phyloP scores from a whole-genome alignment of 2,329 filamentous ascomycete genomes.

The Colletotrichum spinosum region DNA sequence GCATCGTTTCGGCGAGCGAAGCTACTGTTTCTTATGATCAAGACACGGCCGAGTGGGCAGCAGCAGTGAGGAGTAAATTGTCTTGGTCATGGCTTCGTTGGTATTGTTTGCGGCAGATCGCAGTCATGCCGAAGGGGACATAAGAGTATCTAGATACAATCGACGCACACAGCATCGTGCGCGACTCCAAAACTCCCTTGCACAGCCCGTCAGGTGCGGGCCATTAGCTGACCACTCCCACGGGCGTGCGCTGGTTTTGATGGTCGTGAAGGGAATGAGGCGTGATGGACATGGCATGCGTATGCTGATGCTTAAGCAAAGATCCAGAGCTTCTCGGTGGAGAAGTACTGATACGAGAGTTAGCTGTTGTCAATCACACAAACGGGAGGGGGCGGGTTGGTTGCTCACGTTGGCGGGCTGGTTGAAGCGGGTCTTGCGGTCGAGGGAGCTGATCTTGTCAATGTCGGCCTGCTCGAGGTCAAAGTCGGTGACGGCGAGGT shows the following conservation, averaged over 20 bases:
- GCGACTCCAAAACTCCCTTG: conserved; percentile 19
- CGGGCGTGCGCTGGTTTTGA: conserved; percentile 3
- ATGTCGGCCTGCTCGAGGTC: conserved; percentile 75
- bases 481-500: conserved; percentile 75
- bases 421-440: conserved; percentile 79
- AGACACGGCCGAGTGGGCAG: conserved; percentile 7
- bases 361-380: not conserved
- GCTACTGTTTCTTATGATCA: conserved; percentile 14
- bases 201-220: conserved; percentile 18
- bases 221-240: conserved; percentile 4
- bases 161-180: conserved; percentile 16
- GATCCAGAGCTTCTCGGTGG: conserved; percentile 67
- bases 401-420: conserved; percentile 76
- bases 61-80: not conserved
- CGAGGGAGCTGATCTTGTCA: conserved; percentile 72
- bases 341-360: conserved; percentile 60
- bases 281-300: conserved; percentile 12
- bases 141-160: conserved; percentile 31
- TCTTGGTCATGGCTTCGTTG: conserved; percentile 29
- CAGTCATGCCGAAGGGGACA: conserved; percentile 27
- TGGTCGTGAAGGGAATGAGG: conserved; percentile 11
- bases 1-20: conserved; percentile 18
- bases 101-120: conserved; percentile 36
- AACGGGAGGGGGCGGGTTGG: not conserved
- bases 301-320: conserved; percentile 57